Evolutionary conservation across 169 alveolate species (phyloP), one percentile per base, ranked within the genome.

Genomic region (Neospora caninum): DNA sequence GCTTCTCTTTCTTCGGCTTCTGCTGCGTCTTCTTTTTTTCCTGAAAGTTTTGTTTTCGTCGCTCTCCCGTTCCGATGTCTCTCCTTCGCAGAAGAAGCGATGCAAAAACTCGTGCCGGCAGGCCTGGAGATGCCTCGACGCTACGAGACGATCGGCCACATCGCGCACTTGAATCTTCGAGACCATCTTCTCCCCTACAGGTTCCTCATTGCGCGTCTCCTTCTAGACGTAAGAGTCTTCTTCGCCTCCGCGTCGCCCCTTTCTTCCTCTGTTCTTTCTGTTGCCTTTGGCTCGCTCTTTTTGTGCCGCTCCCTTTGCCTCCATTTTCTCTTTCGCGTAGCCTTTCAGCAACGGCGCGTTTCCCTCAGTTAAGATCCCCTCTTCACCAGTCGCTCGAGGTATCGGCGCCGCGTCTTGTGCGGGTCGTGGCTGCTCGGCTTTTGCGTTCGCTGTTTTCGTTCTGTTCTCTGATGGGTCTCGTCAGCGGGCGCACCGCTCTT

Each of bases 81-180:
- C 10, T 25, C 54, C 25, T 49, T 18, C 25, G 54, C 96, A 67
- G 97, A 96, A 91, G 98, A 97, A 93, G 93, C 95, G 49, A 94
- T 97, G 82, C 92, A 93, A 92, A 87, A 88, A 78, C 82, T 96
- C 29, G 73, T 97, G 69, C 97, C 97, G 38, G 97, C 94, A 36
- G 96, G 89, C 36, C 88, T 88, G 64, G 98, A 97, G 83, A 95
- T 96, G 41, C 98, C 98, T 41, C 97, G 96, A 80, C 97, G 98
- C 54, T 98, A 97, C 93, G 99, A 98, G 96, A 96, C 97, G 29
- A 94, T 97, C 36, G 99, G 99, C 34, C 98, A 98, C 95, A 98
- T 98, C 41, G 99, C 99, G 0, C 99, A 98, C 95, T 94, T 98
- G 92, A 98, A 98, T 95, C 96, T 98, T 67, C 96, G 97, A 43